These are phyloP conservation scores for Copromyces sp. DNA, from an alignment of 495 filamentous ascomycete genomes.

Conservation along the genomic window DNA sequence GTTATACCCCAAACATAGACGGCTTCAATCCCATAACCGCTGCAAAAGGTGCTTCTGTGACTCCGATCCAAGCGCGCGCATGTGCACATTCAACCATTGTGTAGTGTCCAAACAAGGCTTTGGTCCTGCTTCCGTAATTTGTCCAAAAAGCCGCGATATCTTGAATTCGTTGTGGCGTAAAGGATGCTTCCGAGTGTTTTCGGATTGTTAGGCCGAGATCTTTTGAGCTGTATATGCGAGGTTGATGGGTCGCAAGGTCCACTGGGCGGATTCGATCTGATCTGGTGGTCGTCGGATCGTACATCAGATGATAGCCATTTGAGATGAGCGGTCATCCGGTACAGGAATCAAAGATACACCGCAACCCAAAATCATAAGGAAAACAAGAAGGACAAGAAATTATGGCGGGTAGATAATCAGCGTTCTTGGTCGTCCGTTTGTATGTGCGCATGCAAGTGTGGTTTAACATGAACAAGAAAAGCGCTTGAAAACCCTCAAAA, in stretches of 20 bases:
- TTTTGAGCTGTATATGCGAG: background rate
- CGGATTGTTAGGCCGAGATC: background rate
- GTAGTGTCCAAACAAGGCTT: background rate
- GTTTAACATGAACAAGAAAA: background rate
- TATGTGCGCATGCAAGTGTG: background rate
- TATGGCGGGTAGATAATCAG: background rate
- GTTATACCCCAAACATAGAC: background rate
- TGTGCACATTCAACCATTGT: background rate
- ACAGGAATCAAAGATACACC: background rate
- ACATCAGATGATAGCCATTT: background rate
- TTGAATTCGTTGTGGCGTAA: background rate
- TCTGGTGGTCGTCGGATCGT: background rate
- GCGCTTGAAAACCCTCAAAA: background rate
- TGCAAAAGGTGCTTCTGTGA: background rate
- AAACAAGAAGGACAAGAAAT: background rate
- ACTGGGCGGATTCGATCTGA: background rate
- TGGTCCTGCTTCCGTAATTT: background rate
- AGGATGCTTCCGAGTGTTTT: background rate
- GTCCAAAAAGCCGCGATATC: background rate
- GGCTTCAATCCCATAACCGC: background rate
- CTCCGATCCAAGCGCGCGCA: background rate
- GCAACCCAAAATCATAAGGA: background rate
- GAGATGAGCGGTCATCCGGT: background rate
- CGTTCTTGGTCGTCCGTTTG: background rate
- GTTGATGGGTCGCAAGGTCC: background rate